These are phyloP conservation scores for Orbilia brochopaga DNA, from an alignment of 2,329 filamentous ascomycete species.

Conservation along the genomic window DNA sequence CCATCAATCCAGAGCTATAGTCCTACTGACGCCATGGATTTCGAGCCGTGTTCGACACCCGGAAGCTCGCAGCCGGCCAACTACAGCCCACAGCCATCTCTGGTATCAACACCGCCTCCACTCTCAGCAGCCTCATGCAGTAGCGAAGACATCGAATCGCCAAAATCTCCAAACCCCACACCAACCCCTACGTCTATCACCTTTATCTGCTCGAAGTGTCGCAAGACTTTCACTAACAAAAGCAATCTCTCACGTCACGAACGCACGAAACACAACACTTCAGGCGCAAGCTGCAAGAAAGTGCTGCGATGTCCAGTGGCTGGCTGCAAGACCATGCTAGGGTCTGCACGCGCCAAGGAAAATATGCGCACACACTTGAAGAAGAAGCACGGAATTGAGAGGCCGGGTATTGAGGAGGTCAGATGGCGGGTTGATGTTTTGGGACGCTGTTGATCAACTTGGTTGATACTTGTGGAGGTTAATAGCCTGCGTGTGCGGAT, in stretches of 20 bases:
- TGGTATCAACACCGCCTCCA: conserved; percentile 8
- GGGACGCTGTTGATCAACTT: conserved; percentile 6
- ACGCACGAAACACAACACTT: conserved; percentile 37
- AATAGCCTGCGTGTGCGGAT: no score
- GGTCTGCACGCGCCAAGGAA: conserved; percentile 36
- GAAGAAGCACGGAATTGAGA: conserved; percentile 46
- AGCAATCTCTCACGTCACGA: conserved; percentile 44
- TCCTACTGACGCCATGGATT: conserved; percentile 34
- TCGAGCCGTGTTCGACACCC: conserved; percentile 29
- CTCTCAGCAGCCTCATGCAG: not conserved
- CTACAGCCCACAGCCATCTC: conserved; percentile 18
- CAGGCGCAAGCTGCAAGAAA: conserved; percentile 22
- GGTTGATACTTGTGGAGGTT: no score
- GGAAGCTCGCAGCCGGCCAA: conserved; percentile 22
- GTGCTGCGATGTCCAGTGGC: conserved; percentile 38
- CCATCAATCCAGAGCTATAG: no score
- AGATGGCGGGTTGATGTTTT: conserved; percentile 45
- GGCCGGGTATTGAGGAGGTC: conserved; percentile 41
- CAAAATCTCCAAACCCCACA: conserved; percentile 24
- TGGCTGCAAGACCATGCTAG: conserved; percentile 44
- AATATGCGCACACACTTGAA: conserved; percentile 48
- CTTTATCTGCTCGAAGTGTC: conserved; percentile 39
- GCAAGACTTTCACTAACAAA: conserved; percentile 45
- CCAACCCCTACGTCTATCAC: conserved; percentile 17
- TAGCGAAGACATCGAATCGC: conserved; percentile 41